Conservation (phyloP, 2,329 filamentous ascomycete species). For the Fusarium sp. region DNA sequence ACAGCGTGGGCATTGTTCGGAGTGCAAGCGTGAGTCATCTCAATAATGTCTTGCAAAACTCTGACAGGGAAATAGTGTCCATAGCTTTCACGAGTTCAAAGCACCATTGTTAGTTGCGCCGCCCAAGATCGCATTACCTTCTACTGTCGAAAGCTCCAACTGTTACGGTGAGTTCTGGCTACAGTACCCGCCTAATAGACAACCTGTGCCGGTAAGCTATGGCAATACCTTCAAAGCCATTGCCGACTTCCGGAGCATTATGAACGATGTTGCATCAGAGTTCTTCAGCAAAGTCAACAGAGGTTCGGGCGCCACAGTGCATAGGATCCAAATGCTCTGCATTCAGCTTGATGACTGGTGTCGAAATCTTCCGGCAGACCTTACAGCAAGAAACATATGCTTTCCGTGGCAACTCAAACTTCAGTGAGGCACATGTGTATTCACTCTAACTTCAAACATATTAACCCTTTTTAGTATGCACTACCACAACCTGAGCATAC, state of each 20-base stretch:
- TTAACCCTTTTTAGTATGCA: not conserved
- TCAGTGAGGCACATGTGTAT: not conserved
- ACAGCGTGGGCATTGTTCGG: not conserved
- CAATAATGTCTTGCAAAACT: rapidly evolving
- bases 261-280: not conserved
- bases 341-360: not conserved
- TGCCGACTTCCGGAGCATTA: not conserved
- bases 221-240: not conserved
- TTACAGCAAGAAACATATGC: not conserved
- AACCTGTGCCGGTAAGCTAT: not conserved
- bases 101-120: not conserved
- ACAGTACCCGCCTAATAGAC: not conserved
- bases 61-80: not conserved
- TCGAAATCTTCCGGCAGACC: not conserved
- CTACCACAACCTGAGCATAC: not conserved
- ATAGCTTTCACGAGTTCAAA: not conserved
- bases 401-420: conserved; percentile 13
- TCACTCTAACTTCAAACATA: not conserved
- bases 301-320: rapidly evolving
- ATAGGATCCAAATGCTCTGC: not conserved
- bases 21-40: not conserved
- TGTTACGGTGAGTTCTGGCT: not conserved
- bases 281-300: not conserved
- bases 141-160: not conserved
- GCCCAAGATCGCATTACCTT: not conserved